Evolutionary conservation across 345 rosid genomes (phyloP), one percentile per base, ranked within the genome.

Genomic region (Limnanthes douglasii): DNA sequence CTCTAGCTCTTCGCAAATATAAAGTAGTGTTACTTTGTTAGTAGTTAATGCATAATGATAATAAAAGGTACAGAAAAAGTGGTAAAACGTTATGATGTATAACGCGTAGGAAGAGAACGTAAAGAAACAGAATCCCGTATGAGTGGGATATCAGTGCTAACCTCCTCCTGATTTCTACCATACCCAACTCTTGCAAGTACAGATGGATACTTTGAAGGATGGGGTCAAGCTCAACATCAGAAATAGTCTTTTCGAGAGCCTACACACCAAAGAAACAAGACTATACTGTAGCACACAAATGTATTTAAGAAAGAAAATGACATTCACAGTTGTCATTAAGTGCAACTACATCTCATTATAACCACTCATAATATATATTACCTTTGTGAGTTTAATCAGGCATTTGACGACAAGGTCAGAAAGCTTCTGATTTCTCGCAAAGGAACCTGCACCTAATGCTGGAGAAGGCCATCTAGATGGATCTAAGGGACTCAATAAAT

Each of bases 81-180:
- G n/a, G n/a, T n/a, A n/a, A n/a, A n/a, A n/a, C n/a, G n/a, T n/a
- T n/a, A n/a, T n/a, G n/a, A n/a, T n/a, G n/a, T n/a, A n/a, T n/a
- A n/a, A n/a, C n/a, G n/a, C n/a, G n/a, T n/a, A n/a, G n/a, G n/a
- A n/a, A n/a, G n/a, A n/a, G n/a, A n/a, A n/a, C 39, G 33, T 59
- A n/a, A n/a, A n/a, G n/a, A n/a, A n/a, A n/a, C n/a, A n/a, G n/a
- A n/a, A n/a, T n/a, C n/a, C n/a, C n/a, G n/a, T n/a, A n/a, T n/a
- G n/a, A n/a, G n/a, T n/a, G n/a, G n/a, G n/a, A n/a, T n/a, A n/a
- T n/a, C n/a, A n/a, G n/a, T n/a, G n/a, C n/a, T n/a, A n/a, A 76
- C 99, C 99, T 81, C 60, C 85, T 71, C 56, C 96, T 79, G 48
- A 92, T 85, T 75, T 92, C 99, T 61, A 85, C 99, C 99, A 92